Percentiles rank a stretch among this genome's conserved stretches.
phyloP scores from a whole-genome alignment of 192 early-diverging fungal genomes.

The Gamsiella multidivaricata region DNA sequence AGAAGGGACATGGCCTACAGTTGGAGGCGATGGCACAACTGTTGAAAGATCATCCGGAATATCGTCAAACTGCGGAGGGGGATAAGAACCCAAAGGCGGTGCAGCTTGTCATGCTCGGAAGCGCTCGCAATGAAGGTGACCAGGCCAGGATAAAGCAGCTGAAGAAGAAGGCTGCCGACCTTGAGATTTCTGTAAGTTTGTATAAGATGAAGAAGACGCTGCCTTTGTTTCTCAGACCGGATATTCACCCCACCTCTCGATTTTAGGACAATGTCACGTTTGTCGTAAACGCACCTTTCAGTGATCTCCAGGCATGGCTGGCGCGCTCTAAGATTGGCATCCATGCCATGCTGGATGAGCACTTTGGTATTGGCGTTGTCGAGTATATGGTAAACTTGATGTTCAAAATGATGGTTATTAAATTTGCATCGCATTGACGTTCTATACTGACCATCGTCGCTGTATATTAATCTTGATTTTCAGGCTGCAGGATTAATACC shows the following conservation, averaged over 20 bases:
- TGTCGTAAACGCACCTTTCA: slow-evolving; percentile 84
- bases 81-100: slow-evolving; percentile 40
- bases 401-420: too few relatives aligned
- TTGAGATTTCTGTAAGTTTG: slow-evolving; percentile 67
- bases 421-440: background rate
- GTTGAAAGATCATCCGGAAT: slow-evolving; percentile 68
- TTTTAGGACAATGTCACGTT: slow-evolving; percentile 78
- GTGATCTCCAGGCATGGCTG: slow-evolving; percentile 72
- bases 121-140: slow-evolving; percentile 85
- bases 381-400: slow-evolving; percentile 89
- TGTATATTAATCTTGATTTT: background rate
- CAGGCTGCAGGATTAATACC: slow-evolving; percentile 87
- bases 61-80: slow-evolving; percentile 19
- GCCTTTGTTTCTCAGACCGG: background rate
- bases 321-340: slow-evolving; percentile 78
- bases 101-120: slow-evolving; percentile 85
- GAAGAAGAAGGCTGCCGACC: slow-evolving; percentile 51
- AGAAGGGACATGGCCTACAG: slow-evolving; percentile 93
- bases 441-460: background rate
- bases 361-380: slow-evolving; percentile 98
- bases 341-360: slow-evolving; percentile 98
- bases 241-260: background rate
- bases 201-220: background rate
- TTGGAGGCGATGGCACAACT: slow-evolving; percentile 77
- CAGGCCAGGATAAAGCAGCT: slow-evolving; percentile 71